Conservation (phyloP, 2,329 filamentous ascomycete species). For the Pestalotiopsis sp. region DNA sequence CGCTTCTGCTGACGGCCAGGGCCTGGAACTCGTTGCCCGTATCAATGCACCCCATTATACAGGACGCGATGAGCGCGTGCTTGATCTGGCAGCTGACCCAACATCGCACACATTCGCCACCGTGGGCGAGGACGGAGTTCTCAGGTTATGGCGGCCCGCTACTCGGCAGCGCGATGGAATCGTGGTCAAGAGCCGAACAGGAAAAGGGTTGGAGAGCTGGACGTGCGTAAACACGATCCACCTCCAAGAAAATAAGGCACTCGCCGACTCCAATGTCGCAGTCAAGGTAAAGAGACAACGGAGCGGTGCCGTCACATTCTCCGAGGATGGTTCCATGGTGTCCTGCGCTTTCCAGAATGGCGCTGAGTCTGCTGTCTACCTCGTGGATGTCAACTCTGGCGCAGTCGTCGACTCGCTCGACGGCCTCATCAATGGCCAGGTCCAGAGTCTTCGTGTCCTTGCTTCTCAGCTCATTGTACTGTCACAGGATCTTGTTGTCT, state of each 20-base stretch:
- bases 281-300: constrained; percentile 28
- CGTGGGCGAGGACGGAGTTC: constrained; percentile 75
- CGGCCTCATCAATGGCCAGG: constrained; percentile 65
- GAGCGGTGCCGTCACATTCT: constrained; percentile 75
- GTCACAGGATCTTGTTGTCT: constrained; percentile 74
- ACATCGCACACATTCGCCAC: constrained; percentile 75
- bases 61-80: constrained; percentile 57
- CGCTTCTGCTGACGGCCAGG: constrained; percentile 47
- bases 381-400: constrained; percentile 75
- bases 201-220: constrained; percentile 72
- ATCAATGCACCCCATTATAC: constrained; percentile 80
- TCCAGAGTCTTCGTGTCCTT: constrained; percentile 71
- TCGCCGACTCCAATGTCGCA: constrained; percentile 34
- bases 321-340: constrained; percentile 82
- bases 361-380: constrained; percentile 66
- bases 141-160: constrained; percentile 82
- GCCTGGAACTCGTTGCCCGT: constrained; percentile 78
- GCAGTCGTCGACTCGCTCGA: constrained; percentile 67
- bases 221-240: constrained; percentile 62
- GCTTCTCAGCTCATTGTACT: constrained; percentile 75
- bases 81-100: constrained; percentile 75
- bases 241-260: constrained; percentile 44
- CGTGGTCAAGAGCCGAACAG: constrained; percentile 58
- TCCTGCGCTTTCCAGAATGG: constrained; percentile 63
- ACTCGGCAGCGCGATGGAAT: constrained; percentile 69